Base-by-base conservation (phyloP, 2,329 filamentous ascomycete genomes). In the Chaetothyriales sp. region DNA sequence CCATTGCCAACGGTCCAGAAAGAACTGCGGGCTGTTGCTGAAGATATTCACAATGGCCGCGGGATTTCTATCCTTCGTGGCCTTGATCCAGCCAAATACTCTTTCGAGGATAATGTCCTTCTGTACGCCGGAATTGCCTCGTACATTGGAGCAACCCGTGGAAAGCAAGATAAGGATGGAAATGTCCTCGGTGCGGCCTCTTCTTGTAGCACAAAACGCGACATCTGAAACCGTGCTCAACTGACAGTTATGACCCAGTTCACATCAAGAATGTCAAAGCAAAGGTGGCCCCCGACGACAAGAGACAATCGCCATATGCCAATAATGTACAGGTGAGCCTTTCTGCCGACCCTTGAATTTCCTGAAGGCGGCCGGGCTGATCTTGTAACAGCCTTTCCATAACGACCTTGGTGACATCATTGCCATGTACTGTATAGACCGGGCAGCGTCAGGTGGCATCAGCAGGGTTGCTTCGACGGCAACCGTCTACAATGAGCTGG, bases 331-430 rank as follows among this genome's bases (percentile, higher is more conserved):
- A 25, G 22, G 22, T 25, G 22, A 25, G 22, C 3, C 6, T 25
- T 6, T 25, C 22, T 25, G 22, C 22, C 3, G 3, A 25, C 22
- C 22, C 22, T 25, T 25, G 3, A 25, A 25, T 25, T 25, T 6
- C 22, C 22, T 6, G 3, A 25, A 6, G 22, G 22, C 22, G 6
- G 6, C 22, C 22, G 22, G 22, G 22, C 22, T 25, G 22, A 25
- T 25, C 3, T 25, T 25, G 6, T 6, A 6, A 25, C 79, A 73
- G 65, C 55, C 65, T 63, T 80, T 79, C 52, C 77, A 80, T 59
- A 80, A 76, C 0, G 76, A 80, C 60, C 63, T 67, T 0, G 75
- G 75, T 1, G 76, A 80, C 54, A 69, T 80, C 2, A 68, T 80
- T 10, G 70, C 74, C 5, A 64, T 80, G 2, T 69, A 74, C 4